Percentiles rank a stretch among this genome's conserved stretches.
Evolutionary conservation across 805 yeast species (phyloP).

Genomic region (Danielozyma ontarioensis): DNA sequence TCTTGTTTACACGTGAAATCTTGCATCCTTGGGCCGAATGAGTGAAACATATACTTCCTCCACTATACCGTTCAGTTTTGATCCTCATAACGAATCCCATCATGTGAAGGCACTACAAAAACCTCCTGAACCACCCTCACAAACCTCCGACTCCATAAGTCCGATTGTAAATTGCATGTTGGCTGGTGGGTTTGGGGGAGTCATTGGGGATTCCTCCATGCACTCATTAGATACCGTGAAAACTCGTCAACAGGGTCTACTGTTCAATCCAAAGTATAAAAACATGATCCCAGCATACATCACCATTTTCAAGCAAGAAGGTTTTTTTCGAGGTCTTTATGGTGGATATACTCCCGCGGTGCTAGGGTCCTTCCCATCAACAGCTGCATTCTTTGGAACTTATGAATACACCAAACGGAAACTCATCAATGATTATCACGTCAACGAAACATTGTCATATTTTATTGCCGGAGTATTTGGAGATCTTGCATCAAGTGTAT

Average conservation of each 20-base stretch:
- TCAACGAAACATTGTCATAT: slow-evolving; percentile 78
- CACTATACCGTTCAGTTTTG: slow-evolving; percentile 31
- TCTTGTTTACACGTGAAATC: too few relatives aligned
- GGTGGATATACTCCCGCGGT: slow-evolving; percentile 92
- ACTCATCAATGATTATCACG: slow-evolving; percentile 54
- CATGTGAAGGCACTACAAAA: slow-evolving; percentile 2
- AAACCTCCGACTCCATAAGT: slow-evolving; percentile 15
- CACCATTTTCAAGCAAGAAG: slow-evolving; percentile 80
- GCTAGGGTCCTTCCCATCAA: slow-evolving; percentile 89
- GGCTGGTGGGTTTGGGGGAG: slow-evolving; percentile 95
- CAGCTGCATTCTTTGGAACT: slow-evolving; percentile 89
- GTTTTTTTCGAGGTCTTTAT: slow-evolving; percentile 76
- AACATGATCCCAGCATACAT: slow-evolving; percentile 72
- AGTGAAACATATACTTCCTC: slow-evolving; percentile 24
- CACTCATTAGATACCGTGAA: slow-evolving; percentile 96
- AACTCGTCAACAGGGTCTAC: slow-evolving; percentile 96
- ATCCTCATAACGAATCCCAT: slow-evolving; percentile 19
- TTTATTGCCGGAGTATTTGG: slow-evolving; percentile 89
- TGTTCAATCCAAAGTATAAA: slow-evolving; percentile 58
- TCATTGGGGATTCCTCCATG: slow-evolving; percentile 88
- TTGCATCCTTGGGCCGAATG: slow-evolving; percentile 13
- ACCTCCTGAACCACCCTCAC: slow-evolving; percentile 1
- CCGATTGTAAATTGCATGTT: slow-evolving; percentile 59
- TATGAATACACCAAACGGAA: slow-evolving; percentile 77
- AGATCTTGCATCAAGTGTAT: slow-evolving; percentile 80